Conservation (phyloP, 495 filamentous ascomycete species). For the Aspergillus carlsbadensis region DNA sequence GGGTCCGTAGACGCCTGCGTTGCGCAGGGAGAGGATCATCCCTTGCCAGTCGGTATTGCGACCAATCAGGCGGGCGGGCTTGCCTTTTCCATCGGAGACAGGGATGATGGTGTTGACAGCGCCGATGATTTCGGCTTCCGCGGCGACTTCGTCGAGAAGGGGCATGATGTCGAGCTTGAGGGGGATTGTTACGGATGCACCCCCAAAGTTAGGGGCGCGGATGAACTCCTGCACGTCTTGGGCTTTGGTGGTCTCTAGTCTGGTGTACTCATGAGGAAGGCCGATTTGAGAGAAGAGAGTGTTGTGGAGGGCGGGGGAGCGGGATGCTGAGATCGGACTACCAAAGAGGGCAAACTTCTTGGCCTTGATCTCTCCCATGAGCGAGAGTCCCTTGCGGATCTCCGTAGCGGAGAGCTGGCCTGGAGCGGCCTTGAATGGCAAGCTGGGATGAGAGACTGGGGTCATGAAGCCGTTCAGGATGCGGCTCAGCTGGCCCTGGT, state of each 20-base stretch:
- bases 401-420: slow-evolving; percentile 92
- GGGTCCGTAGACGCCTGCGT: slow-evolving; percentile 57
- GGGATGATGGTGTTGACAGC: slow-evolving; percentile 94
- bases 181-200: slow-evolving; percentile 92
- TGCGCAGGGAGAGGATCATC: slow-evolving; percentile 79
- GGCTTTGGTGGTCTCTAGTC: slow-evolving; percentile 71
- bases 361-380: slow-evolving; percentile 76
- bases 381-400: slow-evolving; percentile 71
- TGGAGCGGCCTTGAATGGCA: slow-evolving; percentile 91
- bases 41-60: slow-evolving; percentile 97
- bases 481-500: slow-evolving; percentile 80
- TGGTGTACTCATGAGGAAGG: slow-evolving; percentile 83
- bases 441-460: slow-evolving; percentile 84
- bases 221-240: slow-evolving; percentile 67
- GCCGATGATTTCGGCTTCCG: slow-evolving; percentile 79
- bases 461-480: slow-evolving; percentile 93
- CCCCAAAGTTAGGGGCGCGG: slow-evolving; percentile 73
- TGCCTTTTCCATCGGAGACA: slow-evolving; percentile 26
- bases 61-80: slow-evolving; percentile 61
- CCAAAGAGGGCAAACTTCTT: slow-evolving; percentile 87
- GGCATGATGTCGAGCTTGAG: slow-evolving; percentile 87
- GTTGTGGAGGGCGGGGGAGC: slow-evolving; percentile 89
- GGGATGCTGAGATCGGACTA: slow-evolving; percentile 73
- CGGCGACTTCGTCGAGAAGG: slow-evolving; percentile 73
- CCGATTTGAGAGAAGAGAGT: slow-evolving; percentile 74